These are phyloP conservation scores for Aciculoconidium aculeatum DNA, from an alignment of 805 yeast genomes.

Conservation along the genomic window DNA sequence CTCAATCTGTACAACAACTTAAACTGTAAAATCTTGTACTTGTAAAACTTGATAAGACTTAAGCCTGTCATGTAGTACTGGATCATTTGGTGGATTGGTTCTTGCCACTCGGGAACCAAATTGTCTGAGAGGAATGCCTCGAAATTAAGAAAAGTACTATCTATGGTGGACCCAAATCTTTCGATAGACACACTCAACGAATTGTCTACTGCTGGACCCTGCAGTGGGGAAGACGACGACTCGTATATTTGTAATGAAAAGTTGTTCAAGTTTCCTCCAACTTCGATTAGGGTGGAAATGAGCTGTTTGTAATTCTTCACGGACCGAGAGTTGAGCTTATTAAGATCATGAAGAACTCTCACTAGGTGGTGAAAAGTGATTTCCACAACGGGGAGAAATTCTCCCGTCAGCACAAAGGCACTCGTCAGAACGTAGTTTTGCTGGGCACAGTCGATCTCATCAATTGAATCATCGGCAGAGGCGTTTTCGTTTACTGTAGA, in stretches of 20 bases:
- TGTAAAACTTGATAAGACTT: conserved; percentile 44
- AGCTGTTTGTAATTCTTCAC: conserved; percentile 35
- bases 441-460: too few relatives aligned
- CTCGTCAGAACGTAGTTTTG: too few relatives aligned
- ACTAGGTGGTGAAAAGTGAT: conserved; percentile 27
- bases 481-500: background rate
- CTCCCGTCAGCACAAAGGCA: too few relatives aligned
- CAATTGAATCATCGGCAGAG: background rate
- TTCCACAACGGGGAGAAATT: conserved; percentile 16
- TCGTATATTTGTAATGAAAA: conserved; percentile 42
- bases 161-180: conserved; percentile 48
- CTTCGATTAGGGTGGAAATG: conserved; percentile 38
- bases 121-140: conserved; percentile 38
- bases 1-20: conserved; percentile 35
- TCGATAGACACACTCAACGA: conserved; percentile 34
- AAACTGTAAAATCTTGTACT: conserved; percentile 46
- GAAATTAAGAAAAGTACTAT: conserved; percentile 43
- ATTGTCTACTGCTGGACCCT: conserved; percentile 3
- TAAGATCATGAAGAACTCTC: conserved; percentile 29
- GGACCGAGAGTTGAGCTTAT: conserved; percentile 31
- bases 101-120: conserved; percentile 40
- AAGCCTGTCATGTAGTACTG: conserved; percentile 39
- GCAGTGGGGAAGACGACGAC: conserved; percentile 3
- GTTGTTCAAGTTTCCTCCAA: conserved; percentile 54
- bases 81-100: conserved; percentile 44